Evolutionary conservation across 1,139 yeast genomes (phyloP).

Genomic region (Suhomyces atakaporum): DNA sequence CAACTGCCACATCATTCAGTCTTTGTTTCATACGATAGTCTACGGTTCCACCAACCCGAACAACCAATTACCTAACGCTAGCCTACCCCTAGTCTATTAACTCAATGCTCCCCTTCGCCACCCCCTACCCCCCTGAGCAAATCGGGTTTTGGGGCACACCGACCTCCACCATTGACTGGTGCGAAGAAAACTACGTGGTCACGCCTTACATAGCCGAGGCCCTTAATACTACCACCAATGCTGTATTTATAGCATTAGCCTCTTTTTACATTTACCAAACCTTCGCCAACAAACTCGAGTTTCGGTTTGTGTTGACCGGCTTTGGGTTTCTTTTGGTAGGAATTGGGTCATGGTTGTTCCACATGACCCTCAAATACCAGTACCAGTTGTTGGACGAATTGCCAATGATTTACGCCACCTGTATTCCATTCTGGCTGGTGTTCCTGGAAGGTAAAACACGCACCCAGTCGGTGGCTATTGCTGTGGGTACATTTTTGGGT

Average conservation of each 20-base stretch:
- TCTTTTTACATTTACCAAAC: constrained; percentile 66
- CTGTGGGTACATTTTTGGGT: constrained; percentile 53
- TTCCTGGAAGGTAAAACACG: constrained; percentile 62
- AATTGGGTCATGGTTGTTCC: constrained; percentile 91
- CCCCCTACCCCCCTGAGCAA: constrained; percentile 48
- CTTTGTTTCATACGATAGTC: too few relatives aligned
- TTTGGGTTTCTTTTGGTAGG: constrained; percentile 88
- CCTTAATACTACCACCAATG: constrained; percentile 77
- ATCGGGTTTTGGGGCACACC: constrained; percentile 53
- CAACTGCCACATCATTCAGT: too few relatives aligned
- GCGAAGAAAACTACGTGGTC: constrained; percentile 91
- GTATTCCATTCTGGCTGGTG: constrained; percentile 90
- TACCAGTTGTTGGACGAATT: constrained; percentile 91
- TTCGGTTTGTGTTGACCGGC: constrained; percentile 68
- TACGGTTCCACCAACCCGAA: too few relatives aligned
- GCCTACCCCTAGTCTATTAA: too few relatives aligned
- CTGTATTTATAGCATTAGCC: constrained; percentile 69
- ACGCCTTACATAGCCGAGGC: constrained; percentile 87
- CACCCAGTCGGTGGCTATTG: constrained; percentile 48
- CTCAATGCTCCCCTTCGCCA: constrained; percentile 54
- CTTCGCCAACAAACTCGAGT: constrained; percentile 59
- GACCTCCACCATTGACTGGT: constrained; percentile 88
- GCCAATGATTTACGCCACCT: constrained; percentile 97
- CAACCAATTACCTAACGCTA: neutral
- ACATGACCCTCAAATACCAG: constrained; percentile 88